A percentile compares a stretch with the other conserved stretches of the same genome.
These are phyloP conservation scores for Reticulascus tulasneorum DNA, from an alignment of 2,329 filamentous ascomycete species.

Conservation along the genomic window DNA sequence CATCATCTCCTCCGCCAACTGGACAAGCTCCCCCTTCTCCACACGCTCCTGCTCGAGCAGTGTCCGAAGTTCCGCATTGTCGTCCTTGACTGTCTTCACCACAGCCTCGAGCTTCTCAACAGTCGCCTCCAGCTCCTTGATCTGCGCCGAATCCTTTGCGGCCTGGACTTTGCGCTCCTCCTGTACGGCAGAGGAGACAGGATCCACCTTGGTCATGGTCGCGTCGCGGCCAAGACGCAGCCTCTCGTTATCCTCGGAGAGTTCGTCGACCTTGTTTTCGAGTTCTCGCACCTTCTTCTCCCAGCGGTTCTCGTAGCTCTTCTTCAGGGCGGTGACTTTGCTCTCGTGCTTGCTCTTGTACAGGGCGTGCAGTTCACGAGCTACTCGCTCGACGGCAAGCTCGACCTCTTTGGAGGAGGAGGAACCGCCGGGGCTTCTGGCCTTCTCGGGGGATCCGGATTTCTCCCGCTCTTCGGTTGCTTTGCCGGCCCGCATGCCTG, in stretches of 20 bases:
- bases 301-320: constrained; percentile 79
- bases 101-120: constrained; percentile 73
- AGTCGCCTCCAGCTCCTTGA: constrained; percentile 67
- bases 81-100: constrained; percentile 62
- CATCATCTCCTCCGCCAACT: constrained; percentile 81
- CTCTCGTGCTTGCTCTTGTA: constrained; percentile 98
- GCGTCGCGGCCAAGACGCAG: constrained; percentile 63
- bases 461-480: constrained; percentile 37
- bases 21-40: constrained; percentile 80
- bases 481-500: constrained; percentile 65
- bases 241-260: constrained; percentile 71
- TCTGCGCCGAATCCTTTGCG: constrained; percentile 61
- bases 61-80: constrained; percentile 61
- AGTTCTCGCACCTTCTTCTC: constrained; percentile 83
- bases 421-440: constrained; percentile 24
- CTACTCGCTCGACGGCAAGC: constrained; percentile 81
- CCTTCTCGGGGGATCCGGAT: constrained; percentile 33
- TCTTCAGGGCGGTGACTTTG: constrained; percentile 87
- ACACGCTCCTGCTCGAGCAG: constrained; percentile 71
- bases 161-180: constrained; percentile 55
- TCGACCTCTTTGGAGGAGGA: constrained; percentile 64
- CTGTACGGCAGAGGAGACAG: constrained; percentile 39
- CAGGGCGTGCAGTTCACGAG: constrained; percentile 84
- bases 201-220: constrained; percentile 58
- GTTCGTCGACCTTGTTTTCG: constrained; percentile 65